These are phyloP conservation scores for Apostasia ramifera DNA, from an alignment of 106 monocot genomes.

Conservation along the genomic window DNA sequence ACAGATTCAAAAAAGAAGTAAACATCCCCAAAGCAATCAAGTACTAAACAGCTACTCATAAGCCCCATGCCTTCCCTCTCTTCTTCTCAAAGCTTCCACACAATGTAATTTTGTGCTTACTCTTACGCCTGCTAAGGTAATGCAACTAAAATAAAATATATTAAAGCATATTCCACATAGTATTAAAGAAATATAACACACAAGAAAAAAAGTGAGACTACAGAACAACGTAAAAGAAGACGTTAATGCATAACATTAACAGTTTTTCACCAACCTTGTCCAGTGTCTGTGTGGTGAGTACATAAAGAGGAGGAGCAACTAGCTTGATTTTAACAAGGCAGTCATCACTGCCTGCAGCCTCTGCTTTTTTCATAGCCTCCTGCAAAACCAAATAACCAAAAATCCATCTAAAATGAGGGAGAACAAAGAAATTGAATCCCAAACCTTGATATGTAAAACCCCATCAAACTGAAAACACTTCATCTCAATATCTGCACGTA, in stretches of 20 bases:
- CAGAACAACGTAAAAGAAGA: not conserved
- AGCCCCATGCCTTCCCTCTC: too few relatives aligned
- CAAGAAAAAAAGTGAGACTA: not conserved
- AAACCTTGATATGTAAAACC: conserved; percentile 73
- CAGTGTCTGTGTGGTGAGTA: conserved; percentile 66
- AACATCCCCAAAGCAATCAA: too few relatives aligned
- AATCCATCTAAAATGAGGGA: not conserved
- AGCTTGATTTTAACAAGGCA: conserved; percentile 70
- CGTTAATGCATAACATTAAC: not conserved
- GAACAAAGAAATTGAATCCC: not conserved
- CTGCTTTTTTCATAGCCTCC: conserved; percentile 68
- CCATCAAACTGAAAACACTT: conserved; percentile 82
- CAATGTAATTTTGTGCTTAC: too few relatives aligned
- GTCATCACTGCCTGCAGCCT: conserved; percentile 56
- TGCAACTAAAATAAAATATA: too few relatives aligned
- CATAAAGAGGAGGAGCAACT: conserved; percentile 70
- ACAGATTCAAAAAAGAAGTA: too few relatives aligned
- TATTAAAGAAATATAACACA: not conserved
- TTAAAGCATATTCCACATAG: too few relatives aligned
- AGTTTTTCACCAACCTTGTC: conserved; percentile 15
- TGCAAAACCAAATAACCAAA: conserved; percentile 11
- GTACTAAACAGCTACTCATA: too few relatives aligned
- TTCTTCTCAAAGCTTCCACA: too few relatives aligned
- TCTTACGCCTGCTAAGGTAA: too few relatives aligned
- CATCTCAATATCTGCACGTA: conserved; percentile 77